Conservation (phyloP, 75 land plant genomes). For the Ceratopteris richardii region DNA sequence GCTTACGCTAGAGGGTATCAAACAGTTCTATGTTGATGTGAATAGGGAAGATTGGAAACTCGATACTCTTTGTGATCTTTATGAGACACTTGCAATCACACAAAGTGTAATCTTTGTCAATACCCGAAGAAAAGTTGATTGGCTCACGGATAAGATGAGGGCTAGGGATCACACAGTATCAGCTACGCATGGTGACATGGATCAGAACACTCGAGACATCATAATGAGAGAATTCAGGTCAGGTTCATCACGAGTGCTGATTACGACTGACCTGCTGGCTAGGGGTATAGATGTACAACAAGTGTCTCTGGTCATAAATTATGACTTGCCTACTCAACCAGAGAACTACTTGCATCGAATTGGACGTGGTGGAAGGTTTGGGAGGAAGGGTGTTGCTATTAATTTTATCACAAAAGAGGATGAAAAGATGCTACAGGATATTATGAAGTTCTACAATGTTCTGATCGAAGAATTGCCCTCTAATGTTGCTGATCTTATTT, state of each 20-base stretch:
- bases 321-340: constrained; percentile 59
- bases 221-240: constrained; percentile 54
- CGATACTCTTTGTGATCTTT: constrained; percentile 51
- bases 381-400: constrained; percentile 61
- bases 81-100: constrained; percentile 52
- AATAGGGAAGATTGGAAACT: constrained; percentile 48
- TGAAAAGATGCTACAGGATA: constrained; percentile 63
- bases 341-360: constrained; percentile 65
- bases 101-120: constrained; percentile 67
- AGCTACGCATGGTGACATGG: constrained; percentile 55
- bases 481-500: constrained; percentile 31
- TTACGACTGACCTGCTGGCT: constrained; percentile 58
- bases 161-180: constrained; percentile 33
- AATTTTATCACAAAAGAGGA: constrained; percentile 49
- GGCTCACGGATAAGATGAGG: constrained; percentile 44
- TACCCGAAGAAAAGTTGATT: constrained; percentile 59
- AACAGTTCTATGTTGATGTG: constrained; percentile 45
- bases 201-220: constrained; percentile 54
- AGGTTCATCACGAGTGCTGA: constrained; percentile 44
- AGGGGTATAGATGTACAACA: constrained; percentile 67
- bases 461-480: constrained; percentile 48
- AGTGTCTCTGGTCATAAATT: constrained; percentile 61
- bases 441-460: constrained; percentile 62
- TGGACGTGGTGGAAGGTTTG: constrained; percentile 58
- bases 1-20: constrained; percentile 52